phyloP scores from a whole-genome alignment of 176 grass and related monocot genomes.

The Pontederia crassipes region DNA sequence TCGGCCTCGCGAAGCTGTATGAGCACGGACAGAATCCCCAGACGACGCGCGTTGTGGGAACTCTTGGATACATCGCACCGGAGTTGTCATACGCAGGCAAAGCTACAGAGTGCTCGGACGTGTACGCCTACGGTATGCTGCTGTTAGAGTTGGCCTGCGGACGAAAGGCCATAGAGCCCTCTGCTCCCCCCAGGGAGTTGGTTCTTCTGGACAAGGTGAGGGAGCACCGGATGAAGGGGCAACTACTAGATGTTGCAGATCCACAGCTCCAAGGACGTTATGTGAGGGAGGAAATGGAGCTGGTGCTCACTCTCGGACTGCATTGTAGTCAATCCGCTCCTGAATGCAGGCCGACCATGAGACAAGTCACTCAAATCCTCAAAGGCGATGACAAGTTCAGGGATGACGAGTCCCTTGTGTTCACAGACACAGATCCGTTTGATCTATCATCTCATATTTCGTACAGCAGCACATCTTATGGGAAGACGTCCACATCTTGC shows the following conservation, averaged over 20 bases:
- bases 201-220: constrained; percentile 19
- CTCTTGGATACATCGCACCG: no score
- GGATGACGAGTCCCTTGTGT: no score
- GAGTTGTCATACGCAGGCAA: constrained; percentile 16
- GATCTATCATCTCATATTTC: no score
- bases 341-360: constrained; percentile 30
- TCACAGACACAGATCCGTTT: no score
- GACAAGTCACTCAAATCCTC: constrained; percentile 28
- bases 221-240: neutral
- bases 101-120: constrained; percentile 24
- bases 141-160: constrained; percentile 27
- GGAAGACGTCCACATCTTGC: no score
- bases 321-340: constrained; percentile 19
- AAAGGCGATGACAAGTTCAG: constrained; percentile 1
- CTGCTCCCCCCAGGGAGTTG: neutral
- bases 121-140: constrained; percentile 31
- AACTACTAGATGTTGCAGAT: neutral
- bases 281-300: neutral
- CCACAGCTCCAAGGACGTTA: neutral
- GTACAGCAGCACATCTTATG: no score
- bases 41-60: no score
- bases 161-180: constrained; percentile 6
- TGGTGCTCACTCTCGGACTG: constrained; percentile 22
- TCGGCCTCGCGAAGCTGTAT: no score
- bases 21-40: no score